A percentile compares a stretch with the other conserved stretches of the same genome.
phyloP scores from a whole-genome alignment of 192 early-diverging fungal genomes.

The Umbelopsis ramanniana region DNA sequence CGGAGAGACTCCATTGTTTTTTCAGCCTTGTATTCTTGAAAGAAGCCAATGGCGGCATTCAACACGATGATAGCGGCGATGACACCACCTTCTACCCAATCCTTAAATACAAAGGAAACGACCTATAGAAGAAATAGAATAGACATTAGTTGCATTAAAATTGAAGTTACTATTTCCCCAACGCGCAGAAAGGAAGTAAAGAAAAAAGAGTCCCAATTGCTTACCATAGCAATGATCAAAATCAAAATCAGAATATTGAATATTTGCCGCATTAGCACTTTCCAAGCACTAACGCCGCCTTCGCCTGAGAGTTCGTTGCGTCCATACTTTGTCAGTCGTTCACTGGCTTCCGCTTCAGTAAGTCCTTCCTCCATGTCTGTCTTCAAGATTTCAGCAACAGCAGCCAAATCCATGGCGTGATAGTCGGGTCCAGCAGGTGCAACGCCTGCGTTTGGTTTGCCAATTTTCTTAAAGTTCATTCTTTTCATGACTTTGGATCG shows the following conservation, averaged over 20 bases:
- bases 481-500: slow-evolving; percentile 35
- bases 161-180: no score
- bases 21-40: slow-evolving; percentile 95
- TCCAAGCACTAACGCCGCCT: slow-evolving; percentile 66
- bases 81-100: slow-evolving; percentile 77
- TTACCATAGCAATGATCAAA: slow-evolving; percentile 64
- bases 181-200: no score
- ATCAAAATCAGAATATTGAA: slow-evolving; percentile 70
- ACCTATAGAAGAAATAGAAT: slow-evolving; percentile 25
- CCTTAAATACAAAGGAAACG: slow-evolving; percentile 67
- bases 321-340: slow-evolving; percentile 49
- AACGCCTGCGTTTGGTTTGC: slow-evolving; percentile 19
- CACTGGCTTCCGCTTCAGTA: slow-evolving; percentile 47
- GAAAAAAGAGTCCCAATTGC: background rate
- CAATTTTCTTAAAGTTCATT: slow-evolving; percentile 34
- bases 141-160: no score
- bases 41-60: slow-evolving; percentile 91
- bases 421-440: slow-evolving; percentile 33
- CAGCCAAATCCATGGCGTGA: slow-evolving; percentile 40
- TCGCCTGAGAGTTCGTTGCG: slow-evolving; percentile 70
- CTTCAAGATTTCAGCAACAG: slow-evolving; percentile 32
- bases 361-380: slow-evolving; percentile 51
- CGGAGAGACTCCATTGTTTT: slow-evolving; percentile 94
- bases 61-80: slow-evolving; percentile 80
- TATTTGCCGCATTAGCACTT: slow-evolving; percentile 65